Evolutionary conservation across 768 basidiomycete species (phyloP), one percentile per base, ranked within the genome.

Genomic region (Rhizopogon vinicolor): DNA sequence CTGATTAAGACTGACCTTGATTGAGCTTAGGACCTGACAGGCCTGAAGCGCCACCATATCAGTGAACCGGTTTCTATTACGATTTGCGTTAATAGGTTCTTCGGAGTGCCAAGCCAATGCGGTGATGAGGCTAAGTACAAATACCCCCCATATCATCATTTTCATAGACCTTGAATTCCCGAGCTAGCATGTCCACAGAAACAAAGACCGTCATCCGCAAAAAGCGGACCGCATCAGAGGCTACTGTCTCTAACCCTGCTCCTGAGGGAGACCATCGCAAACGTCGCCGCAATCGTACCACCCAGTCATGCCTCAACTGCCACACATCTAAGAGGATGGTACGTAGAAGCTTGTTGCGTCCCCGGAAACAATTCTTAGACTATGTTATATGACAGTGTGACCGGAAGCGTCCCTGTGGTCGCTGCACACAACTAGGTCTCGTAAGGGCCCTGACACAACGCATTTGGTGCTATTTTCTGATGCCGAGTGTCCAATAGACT

Each of bases 321-420:
- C 86, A 87, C 58, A 81, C 83, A 25, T 86, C 86, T 7, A 87
- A 88, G 62, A 76, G 86, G 52, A 87, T 87, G 86, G 86, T 87
- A 65, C 53, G 71, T 62, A 10, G 18, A 39, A 19, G 28, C 7
- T 14, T 16, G 13, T 25, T 3, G 22, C 6, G 14, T 10, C 37
- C 25, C n/a, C 13, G 8, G 14, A 16, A 44, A 19, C 13, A 37
- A 39, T 22, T 3, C 18, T 5, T 52, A 35, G 14, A 5, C 9
- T 42, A 14, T 25, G 10, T 13, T 5, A 40, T 35, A 33, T 28
- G 52, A 13, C 55, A 79, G 78, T 79, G 78, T 28, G 78, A 79
- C 54, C 68, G 78, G 49, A 75, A 78, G 57, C 75, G 78, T 2
- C 78, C 78, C 1, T 79, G 76, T 46, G 76, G 75, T 59, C 62